Evolutionary conservation across 2,329 filamentous ascomycete species (phyloP).

Genomic region (Penicillium sp.): DNA sequence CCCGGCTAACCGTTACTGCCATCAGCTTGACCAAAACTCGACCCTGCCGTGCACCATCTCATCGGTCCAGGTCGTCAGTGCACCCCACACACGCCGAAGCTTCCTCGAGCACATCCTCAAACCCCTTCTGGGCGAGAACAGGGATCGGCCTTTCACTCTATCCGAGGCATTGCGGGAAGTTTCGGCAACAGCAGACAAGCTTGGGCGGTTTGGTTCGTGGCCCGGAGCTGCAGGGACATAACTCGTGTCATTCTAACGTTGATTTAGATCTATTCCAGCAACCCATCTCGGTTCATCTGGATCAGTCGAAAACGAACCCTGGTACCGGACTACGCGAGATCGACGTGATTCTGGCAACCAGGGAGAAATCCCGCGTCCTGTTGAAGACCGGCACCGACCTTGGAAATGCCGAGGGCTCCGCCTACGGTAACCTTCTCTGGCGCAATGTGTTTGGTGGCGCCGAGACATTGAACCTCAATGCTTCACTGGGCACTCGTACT

Average conservation of each 20-base stretch:
- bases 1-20: slow-evolving; percentile 15
- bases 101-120: slow-evolving; percentile 80
- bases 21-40: slow-evolving; percentile 72
- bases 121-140: slow-evolving; percentile 67
- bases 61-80: slow-evolving; percentile 77
- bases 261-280: slow-evolving; percentile 76
- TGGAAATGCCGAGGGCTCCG: slow-evolving; percentile 88
- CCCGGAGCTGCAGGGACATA: neutral
- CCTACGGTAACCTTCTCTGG: slow-evolving; percentile 79
- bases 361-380: slow-evolving; percentile 75
- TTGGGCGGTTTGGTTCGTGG: slow-evolving; percentile 69
- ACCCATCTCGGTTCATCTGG: slow-evolving; percentile 75
- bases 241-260: slow-evolving; percentile 15
- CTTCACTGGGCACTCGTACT: slow-evolving; percentile 82
- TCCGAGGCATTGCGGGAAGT: slow-evolving; percentile 72
- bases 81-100: slow-evolving; percentile 71
- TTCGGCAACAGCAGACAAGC: slow-evolving; percentile 65
- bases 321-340: slow-evolving; percentile 64
- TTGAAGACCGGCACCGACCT: slow-evolving; percentile 93
- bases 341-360: slow-evolving; percentile 71
- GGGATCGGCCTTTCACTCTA: slow-evolving; percentile 67
- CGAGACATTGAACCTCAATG: slow-evolving; percentile 81
- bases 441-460: slow-evolving; percentile 93
- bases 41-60: slow-evolving; percentile 84
- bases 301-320: slow-evolving; percentile 66